Evolutionary conservation across 257 asterid genomes (phyloP), one percentile per base, ranked within the genome.

Genomic region (Ballota nigra): DNA sequence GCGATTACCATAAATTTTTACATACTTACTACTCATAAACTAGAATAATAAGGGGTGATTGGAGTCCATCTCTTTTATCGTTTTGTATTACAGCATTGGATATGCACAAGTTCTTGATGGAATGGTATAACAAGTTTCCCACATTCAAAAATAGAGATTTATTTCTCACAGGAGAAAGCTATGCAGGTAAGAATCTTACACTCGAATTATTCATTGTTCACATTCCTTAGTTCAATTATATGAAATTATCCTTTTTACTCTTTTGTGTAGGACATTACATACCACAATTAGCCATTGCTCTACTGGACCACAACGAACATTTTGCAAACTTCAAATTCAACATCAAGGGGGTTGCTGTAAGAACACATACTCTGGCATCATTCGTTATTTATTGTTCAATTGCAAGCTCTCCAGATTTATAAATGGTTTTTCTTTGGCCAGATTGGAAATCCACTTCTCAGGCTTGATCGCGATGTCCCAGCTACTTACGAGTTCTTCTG

Each of bases 381-480:
- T 31, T 45, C 34, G 7, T 13, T 61, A 9, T 6, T 0, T 22
- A 40, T 41, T 45, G 53, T 15, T 51, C 41, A 31, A 13, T 47
- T 6, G 47, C 24, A 33, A 61, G 28, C 68, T 20, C 52, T 34
- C 47, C 62, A 34, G 29, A 7, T 36, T 79, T 16, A 29, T 56
- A 19, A 66, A 53, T 24, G 29, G 29, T 24, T 71, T 31, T 51
- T 13, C 29, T 73, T 75, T 74, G 72, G 63, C 49, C 88, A 95
- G 99, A 88, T 95, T 40, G 99, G 99, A 58, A 95, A 95, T 76
- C 99, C 99, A 24, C 98, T 95, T 24, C 89, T 95, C 31, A 89
- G 72, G 74, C 97, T 92, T 4, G 99, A 91, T 62, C 93, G 97
- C 0, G 99, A 95, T 80, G 83, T 69, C 24, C 91, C 98, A 23